Percentiles rank a stretch among this genome's conserved stretches.
phyloP scores from a whole-genome alignment of 345 rosid species.

The Carallia pectinifolia region DNA sequence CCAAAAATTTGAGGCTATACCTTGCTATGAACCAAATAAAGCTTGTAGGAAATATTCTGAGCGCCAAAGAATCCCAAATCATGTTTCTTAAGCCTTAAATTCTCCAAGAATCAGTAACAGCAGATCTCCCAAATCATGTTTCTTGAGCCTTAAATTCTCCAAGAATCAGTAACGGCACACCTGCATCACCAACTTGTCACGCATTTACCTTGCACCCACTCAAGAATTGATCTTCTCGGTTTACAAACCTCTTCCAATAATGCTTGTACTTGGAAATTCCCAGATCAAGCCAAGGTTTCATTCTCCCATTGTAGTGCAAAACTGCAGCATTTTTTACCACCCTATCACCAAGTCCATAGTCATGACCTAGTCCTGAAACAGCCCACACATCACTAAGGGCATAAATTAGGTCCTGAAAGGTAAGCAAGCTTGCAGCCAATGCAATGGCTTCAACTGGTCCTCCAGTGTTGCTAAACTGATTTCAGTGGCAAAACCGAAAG shows the following conservation, averaged over 20 bases:
- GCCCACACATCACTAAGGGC: conserved; percentile 22
- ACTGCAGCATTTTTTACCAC: conserved; percentile 24
- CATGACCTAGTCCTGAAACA: conserved; percentile 31
- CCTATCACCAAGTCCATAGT: conserved; percentile 17
- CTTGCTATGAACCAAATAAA: conserved; percentile 1
- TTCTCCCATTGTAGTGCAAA: conserved; percentile 33
- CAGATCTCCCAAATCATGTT: conserved; percentile 11
- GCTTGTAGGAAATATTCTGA: conserved; percentile 25
- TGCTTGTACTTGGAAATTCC: conserved; percentile 30
- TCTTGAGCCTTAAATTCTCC: conserved; percentile 17
- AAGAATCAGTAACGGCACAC: conserved; percentile 3
- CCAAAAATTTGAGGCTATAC: conserved; percentile 25
- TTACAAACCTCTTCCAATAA: conserved; percentile 30
- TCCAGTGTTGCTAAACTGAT: conserved; percentile 43
- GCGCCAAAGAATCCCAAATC: conserved; percentile 18
- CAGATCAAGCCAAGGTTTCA: conserved; percentile 39
- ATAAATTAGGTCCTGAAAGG: conserved; percentile 27
- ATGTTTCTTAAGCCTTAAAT: conserved; percentile 16
- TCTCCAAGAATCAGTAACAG: conserved; percentile 9
- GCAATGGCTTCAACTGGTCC: conserved; percentile 45
- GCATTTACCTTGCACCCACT: conserved; percentile 41
- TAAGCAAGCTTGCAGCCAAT: conserved; percentile 26
- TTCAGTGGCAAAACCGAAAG: conserved; percentile 1
- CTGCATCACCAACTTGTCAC: conserved; percentile 24
- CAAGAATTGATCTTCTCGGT: conserved; percentile 19